Evolutionary conservation across 148 eudicot genomes (phyloP).

Genomic region (Rhododendron simsii): DNA sequence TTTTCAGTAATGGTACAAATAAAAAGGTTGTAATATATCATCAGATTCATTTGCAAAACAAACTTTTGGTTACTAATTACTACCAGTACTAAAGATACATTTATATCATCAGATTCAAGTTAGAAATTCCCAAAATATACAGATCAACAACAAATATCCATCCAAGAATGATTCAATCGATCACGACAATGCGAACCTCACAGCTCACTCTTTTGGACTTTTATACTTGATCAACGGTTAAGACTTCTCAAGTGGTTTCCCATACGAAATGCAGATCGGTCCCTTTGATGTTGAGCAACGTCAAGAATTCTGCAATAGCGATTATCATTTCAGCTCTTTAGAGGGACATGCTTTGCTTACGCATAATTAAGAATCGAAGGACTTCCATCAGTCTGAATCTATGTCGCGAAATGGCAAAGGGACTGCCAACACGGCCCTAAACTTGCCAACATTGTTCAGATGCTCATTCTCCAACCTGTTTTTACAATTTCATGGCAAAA

Average conservation of each 20-base stretch:
- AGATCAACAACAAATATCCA: background rate
- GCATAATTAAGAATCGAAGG: background rate
- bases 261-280: background rate
- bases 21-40: background rate
- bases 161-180: background rate
- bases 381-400: constrained; percentile 56
- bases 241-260: background rate
- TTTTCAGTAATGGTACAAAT: background rate
- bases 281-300: background rate
- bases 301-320: background rate
- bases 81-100: background rate
- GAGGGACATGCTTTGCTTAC: background rate
- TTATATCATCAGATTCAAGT: constrained; percentile 3
- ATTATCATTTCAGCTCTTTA: background rate
- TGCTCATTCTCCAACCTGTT: constrained; percentile 91
- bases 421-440: constrained; percentile 76
- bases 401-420: constrained; percentile 83
- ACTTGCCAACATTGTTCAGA: constrained; percentile 81
- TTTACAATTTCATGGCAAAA: background rate
- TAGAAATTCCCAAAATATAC: background rate
- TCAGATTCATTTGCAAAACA: background rate
- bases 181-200: background rate
- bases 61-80: background rate
- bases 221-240: background rate
- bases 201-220: background rate